Conservation (phyloP, 1,139 yeast genomes). For the Sugiyamaella neomexicana region DNA sequence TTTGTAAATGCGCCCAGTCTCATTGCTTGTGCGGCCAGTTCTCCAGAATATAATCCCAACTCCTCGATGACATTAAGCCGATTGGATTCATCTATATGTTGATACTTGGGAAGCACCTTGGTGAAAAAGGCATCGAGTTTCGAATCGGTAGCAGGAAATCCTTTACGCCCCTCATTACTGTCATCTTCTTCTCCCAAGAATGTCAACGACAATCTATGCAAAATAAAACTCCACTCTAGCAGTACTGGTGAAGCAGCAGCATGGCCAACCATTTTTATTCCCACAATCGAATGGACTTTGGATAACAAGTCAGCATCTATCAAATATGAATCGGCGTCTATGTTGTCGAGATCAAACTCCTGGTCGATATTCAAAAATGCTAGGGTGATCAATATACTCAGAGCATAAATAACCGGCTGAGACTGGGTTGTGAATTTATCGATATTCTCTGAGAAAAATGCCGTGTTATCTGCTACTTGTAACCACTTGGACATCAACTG, state of each 20-base stretch:
- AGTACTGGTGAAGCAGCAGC: constrained; percentile 52
- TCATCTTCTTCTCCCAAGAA: constrained; percentile 44
- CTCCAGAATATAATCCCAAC: constrained; percentile 27
- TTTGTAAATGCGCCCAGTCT: constrained; percentile 47
- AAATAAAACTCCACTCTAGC: constrained; percentile 73
- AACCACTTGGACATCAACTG: constrained; percentile 56
- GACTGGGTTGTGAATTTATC: constrained; percentile 47
- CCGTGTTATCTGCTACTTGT: constrained; percentile 47
- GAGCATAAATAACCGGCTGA: constrained; percentile 38
- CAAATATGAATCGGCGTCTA: constrained; percentile 44
- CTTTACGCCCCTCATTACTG: background rate
- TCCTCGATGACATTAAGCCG: constrained; percentile 19
- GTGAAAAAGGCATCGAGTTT: constrained; percentile 23
- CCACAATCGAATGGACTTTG: constrained; percentile 43
- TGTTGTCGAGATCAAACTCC: constrained; percentile 27
- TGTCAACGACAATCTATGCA: constrained; percentile 53
- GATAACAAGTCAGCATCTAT: constrained; percentile 47
- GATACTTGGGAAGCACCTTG: constrained; percentile 35
- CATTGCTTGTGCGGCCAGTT: constrained; percentile 44
- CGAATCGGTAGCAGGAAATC: background rate
- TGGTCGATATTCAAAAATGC: constrained; percentile 39
- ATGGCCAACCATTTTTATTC: constrained; percentile 31
- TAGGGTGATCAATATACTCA: constrained; percentile 33
- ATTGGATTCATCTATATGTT: constrained; percentile 20
- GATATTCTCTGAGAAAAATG: constrained; percentile 41